These are phyloP conservation scores for Aaosphaeria pasadenensis DNA, from an alignment of 2,329 filamentous ascomycete species.

Conservation along the genomic window DNA sequence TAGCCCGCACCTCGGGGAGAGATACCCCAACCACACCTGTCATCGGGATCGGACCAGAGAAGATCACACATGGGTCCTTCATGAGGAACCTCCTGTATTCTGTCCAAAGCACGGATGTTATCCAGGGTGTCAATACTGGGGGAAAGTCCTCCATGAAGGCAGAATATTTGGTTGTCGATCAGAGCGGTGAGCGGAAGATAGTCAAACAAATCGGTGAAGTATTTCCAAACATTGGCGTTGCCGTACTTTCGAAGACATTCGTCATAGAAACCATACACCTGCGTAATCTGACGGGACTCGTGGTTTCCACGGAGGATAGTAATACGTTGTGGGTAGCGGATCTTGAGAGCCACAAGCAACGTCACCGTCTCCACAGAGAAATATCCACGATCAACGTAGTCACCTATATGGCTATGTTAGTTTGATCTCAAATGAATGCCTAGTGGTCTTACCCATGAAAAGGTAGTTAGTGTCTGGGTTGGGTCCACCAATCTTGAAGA, in stretches of 20 bases:
- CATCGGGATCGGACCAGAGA: conserved; percentile 88
- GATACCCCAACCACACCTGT: conserved; percentile 94
- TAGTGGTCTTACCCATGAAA: conserved; percentile 77
- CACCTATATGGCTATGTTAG: conserved; percentile 56
- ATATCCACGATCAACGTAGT: conserved; percentile 98
- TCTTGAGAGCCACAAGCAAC: conserved; percentile 93
- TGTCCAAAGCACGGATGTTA: conserved; percentile 56
- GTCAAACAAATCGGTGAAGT: conserved; percentile 75
- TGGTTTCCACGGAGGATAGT: conserved; percentile 95
- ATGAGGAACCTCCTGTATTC: conserved; percentile 69
- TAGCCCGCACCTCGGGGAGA: conserved; percentile 92
- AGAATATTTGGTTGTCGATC: conserved; percentile 71
- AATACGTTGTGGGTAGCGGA: conserved; percentile 95
- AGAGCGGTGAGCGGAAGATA: conserved; percentile 72
- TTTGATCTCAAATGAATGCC: background rate
- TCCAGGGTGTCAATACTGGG: conserved; percentile 73
- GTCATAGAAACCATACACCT: conserved; percentile 77
- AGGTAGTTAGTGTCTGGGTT: conserved; percentile 99
- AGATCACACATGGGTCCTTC: conserved; percentile 75
- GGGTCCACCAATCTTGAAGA: conserved; percentile 97
- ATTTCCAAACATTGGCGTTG: conserved; percentile 76
- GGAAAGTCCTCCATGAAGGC: conserved; percentile 68
- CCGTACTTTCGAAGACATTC: conserved; percentile 76
- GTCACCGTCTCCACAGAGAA: conserved; percentile 99
- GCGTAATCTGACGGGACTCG: conserved; percentile 73